phyloP scores from a whole-genome alignment of 495 filamentous ascomycete species.

The Penicillium verhagenii region DNA sequence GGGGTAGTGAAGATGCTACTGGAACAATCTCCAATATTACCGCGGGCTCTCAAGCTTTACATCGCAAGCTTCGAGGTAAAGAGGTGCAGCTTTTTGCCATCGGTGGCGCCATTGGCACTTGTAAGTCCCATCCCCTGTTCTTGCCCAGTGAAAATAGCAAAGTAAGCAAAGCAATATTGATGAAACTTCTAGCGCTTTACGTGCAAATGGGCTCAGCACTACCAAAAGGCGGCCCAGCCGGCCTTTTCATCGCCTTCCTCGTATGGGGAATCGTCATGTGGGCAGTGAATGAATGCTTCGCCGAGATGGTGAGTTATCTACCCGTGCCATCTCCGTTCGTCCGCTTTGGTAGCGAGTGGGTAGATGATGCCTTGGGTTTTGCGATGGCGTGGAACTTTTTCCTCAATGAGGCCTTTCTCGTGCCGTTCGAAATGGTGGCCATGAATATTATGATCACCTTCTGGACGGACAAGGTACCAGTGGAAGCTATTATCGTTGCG shows the following conservation, averaged over 20 bases:
- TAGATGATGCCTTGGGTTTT: conserved; percentile 54
- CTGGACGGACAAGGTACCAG: conserved; percentile 64
- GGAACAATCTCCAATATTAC: neutral
- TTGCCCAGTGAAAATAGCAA: neutral
- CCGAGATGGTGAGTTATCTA: conserved; percentile 48
- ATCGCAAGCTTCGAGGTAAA: neutral
- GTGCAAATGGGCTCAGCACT: conserved; percentile 12
- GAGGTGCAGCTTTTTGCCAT: conserved; percentile 30
- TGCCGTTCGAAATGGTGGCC: conserved; percentile 71
- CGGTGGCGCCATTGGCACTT: conserved; percentile 33
- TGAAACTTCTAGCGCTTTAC: neutral
- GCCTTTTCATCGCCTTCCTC: conserved; percentile 44
- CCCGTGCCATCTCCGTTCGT: conserved; percentile 57
- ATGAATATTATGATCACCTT: conserved; percentile 67
- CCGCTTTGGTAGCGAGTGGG: conserved; percentile 45
- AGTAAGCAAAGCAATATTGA: too few relatives aligned
- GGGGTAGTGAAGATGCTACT: neutral
- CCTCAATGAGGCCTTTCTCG: conserved; percentile 59
- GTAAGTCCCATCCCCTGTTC: conserved; percentile 18
- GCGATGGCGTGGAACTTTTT: conserved; percentile 61
- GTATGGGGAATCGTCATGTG: conserved; percentile 33
- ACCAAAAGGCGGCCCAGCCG: conserved; percentile 53
- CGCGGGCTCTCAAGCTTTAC: neutral
- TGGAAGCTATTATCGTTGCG: conserved; percentile 48
- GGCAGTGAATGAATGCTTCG: conserved; percentile 35